Conservation (phyloP, 2,329 filamentous ascomycete species). For the Arthrocladium fulminans region DNA sequence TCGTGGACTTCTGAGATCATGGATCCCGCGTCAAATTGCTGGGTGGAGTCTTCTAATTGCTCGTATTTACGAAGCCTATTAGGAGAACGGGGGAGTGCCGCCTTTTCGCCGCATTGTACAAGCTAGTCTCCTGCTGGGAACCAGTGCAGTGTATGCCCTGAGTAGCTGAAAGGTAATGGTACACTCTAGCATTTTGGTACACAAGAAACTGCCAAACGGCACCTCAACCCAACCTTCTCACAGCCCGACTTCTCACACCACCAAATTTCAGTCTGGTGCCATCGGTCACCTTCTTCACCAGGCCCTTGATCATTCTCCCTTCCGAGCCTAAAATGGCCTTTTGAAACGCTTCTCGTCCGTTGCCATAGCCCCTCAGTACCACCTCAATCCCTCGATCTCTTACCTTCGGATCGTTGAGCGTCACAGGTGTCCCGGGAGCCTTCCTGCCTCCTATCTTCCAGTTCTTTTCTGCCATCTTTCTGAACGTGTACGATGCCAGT, state of each 20-base stretch:
- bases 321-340: slow-evolving; percentile 85
- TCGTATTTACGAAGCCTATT: too few species aligned
- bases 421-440: slow-evolving; percentile 47
- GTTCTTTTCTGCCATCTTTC: slow-evolving; percentile 72
- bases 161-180: too few species aligned
- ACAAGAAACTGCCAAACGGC: not conserved
- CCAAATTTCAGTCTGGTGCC: slow-evolving; percentile 90
- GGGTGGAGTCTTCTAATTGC: too few species aligned
- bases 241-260: slow-evolving; percentile 75
- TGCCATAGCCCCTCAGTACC: slow-evolving; percentile 73
- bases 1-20: too few species aligned
- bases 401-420: slow-evolving; percentile 67
- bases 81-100: too few species aligned
- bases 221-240: slow-evolving; percentile 63
- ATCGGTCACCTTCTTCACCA: slow-evolving; percentile 75
- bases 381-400: slow-evolving; percentile 65
- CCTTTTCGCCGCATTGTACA: too few species aligned
- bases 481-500: slow-evolving; percentile 71
- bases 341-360: slow-evolving; percentile 75
- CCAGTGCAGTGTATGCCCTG: too few species aligned
- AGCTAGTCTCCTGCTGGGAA: too few species aligned
- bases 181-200: not conserved
- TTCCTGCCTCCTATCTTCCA: slow-evolving; percentile 65
- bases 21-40: too few species aligned
- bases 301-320: slow-evolving; percentile 62